Evolutionary conservation across 805 yeast species (phyloP).

Genomic region (Cyberlindnera maritima): DNA sequence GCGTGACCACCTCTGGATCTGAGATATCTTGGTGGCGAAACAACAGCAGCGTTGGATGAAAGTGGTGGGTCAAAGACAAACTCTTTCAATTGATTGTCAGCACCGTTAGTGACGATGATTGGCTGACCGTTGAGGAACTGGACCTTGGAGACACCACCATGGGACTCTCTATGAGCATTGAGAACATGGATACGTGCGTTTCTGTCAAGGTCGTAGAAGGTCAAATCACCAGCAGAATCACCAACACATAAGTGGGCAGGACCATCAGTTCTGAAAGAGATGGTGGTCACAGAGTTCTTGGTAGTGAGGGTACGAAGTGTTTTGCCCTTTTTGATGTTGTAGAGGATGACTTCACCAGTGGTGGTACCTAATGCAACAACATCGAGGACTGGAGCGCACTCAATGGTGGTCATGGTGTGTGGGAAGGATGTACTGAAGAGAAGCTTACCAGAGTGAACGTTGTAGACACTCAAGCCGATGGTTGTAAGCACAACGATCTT

Average conservation of each 20-base stretch:
- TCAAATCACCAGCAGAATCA: constrained; percentile 74
- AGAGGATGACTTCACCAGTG: constrained; percentile 62
- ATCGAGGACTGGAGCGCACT: constrained; percentile 85
- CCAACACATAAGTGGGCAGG: constrained; percentile 80
- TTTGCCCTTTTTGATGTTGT: constrained; percentile 65
- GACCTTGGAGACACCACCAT: constrained; percentile 76
- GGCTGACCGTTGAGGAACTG: constrained; percentile 89
- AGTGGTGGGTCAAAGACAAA: constrained; percentile 91
- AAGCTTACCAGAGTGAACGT: constrained; percentile 73
- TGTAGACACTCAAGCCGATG: constrained; percentile 56
- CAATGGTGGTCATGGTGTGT: constrained; percentile 64
- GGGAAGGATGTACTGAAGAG: constrained; percentile 56
- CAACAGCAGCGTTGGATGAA: constrained; percentile 55
- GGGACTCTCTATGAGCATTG: constrained; percentile 65
- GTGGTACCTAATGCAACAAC: constrained; percentile 73
- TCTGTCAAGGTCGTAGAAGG: constrained; percentile 77
- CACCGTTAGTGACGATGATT: constrained; percentile 83
- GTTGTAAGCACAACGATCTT: constrained; percentile 84
- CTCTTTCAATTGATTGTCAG: constrained; percentile 86
- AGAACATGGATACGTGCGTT: constrained; percentile 73
- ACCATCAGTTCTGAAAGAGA: constrained; percentile 92
- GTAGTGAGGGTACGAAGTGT: constrained; percentile 48
- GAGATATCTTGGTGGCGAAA: constrained; percentile 86
- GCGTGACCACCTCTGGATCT: constrained; percentile 98
- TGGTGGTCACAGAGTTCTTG: constrained; percentile 41